These are phyloP conservation scores for Wakefieldia striispora DNA, from an alignment of 768 basidiomycete species.

Conservation along the genomic window DNA sequence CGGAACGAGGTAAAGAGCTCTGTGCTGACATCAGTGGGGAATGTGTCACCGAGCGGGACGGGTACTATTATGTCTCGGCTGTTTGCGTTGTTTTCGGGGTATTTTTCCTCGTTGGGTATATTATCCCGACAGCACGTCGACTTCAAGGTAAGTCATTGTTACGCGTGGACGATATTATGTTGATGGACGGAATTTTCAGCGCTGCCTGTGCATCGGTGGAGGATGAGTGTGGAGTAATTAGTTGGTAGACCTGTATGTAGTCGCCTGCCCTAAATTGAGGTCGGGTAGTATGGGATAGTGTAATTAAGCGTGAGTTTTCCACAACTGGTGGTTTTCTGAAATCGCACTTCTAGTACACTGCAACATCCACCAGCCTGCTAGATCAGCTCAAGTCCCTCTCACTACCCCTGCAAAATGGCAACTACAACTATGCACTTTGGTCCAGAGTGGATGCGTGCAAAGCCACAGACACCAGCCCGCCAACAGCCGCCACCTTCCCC, in stretches of 20 bases:
- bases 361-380: constrained; percentile 1
- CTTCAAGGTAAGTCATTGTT: constrained; percentile 68
- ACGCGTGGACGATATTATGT: not conserved
- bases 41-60: constrained; percentile 85
- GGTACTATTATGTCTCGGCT: constrained; percentile 83
- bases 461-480: constrained; percentile 56
- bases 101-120: constrained; percentile 67
- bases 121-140: constrained; percentile 79
- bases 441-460: constrained; percentile 90
- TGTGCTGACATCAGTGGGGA: constrained; percentile 75
- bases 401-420: constrained; percentile 38
- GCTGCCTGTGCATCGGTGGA: constrained; percentile 70
- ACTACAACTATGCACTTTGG: constrained; percentile 84
- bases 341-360: constrained; percentile 14
- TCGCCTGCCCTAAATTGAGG: constrained; percentile 34
- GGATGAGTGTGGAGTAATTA: constrained; percentile 46
- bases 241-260: not conserved
- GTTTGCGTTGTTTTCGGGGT: constrained; percentile 82
- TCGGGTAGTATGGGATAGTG: constrained; percentile 8
- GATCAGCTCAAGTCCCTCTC: not conserved
- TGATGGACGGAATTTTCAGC: constrained; percentile 39
- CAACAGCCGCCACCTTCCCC: constrained; percentile 59
- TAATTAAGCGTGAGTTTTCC: constrained; percentile 28
- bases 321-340: constrained; percentile 17
- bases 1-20: constrained; percentile 80